Evolutionary conservation across 768 basidiomycete species (phyloP).

Genomic region (Mycena rebaudengoi): DNA sequence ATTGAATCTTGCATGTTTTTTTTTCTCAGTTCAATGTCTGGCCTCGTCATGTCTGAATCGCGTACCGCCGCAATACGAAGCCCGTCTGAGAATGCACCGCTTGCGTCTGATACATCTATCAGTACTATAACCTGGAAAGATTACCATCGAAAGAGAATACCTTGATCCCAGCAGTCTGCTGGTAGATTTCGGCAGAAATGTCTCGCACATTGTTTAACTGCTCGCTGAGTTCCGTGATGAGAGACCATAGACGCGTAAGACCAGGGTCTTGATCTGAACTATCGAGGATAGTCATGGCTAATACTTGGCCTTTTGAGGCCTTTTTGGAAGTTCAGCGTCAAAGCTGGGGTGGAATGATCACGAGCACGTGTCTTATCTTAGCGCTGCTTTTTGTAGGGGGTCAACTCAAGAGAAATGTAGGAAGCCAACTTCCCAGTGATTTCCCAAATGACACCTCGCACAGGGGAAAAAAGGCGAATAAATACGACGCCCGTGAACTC

Average conservation of each 20-base stretch:
- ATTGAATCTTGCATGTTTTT: constrained; percentile 81
- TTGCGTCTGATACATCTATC: constrained; percentile 63
- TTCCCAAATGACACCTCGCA: too few relatives aligned
- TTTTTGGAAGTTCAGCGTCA: not conserved
- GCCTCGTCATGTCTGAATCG: not conserved
- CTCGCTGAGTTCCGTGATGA: constrained; percentile 83
- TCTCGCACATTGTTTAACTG: constrained; percentile 67
- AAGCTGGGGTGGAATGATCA: not conserved
- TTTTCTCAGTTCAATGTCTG: not conserved
- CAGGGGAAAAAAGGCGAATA: not conserved
- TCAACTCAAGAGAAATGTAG: too few relatives aligned
- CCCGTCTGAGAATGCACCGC: constrained; percentile 91
- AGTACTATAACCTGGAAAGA: not conserved
- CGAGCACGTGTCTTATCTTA: not conserved
- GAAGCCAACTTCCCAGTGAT: too few relatives aligned
- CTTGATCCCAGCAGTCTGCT: constrained; percentile 81
- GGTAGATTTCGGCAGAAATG: constrained; percentile 75
- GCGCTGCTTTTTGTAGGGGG: too few relatives aligned
- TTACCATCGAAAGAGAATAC: constrained; percentile 50
- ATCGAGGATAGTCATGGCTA: constrained; percentile 64
- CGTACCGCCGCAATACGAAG: constrained; percentile 85
- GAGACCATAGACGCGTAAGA: constrained; percentile 66
- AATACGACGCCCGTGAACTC: not conserved
- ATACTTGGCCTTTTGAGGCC: too few relatives aligned
- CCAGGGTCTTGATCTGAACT: constrained; percentile 59